These are phyloP conservation scores for Fusarium zealandicum DNA, from an alignment of 2,329 filamentous ascomycete species.

Conservation along the genomic window DNA sequence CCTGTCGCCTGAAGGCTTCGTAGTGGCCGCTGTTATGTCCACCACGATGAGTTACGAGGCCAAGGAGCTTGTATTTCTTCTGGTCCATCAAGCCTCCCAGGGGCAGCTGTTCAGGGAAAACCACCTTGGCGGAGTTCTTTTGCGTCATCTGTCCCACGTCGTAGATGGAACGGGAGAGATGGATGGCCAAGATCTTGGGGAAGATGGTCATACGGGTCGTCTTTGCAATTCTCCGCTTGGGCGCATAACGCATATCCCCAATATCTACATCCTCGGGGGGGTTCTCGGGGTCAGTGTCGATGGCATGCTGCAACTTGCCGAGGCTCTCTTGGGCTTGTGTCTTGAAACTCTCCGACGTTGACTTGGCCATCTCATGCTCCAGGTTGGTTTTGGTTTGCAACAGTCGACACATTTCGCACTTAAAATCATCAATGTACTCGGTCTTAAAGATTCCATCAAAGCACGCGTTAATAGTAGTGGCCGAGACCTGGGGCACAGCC, in stretches of 20 bases:
- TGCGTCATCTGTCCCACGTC: conserved; percentile 77
- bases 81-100: conserved; percentile 81
- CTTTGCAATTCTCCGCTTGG: conserved; percentile 83
- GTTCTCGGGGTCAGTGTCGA: conserved; percentile 83
- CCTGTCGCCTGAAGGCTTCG: conserved; percentile 91
- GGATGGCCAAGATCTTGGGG: conserved; percentile 88
- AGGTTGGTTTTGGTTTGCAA: conserved; percentile 75
- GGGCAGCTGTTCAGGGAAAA: conserved; percentile 86
- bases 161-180: conserved; percentile 93
- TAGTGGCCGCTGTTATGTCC: conserved; percentile 97
- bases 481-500: conserved; percentile 83
- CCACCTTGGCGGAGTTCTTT: conserved; percentile 94
- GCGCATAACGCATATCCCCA: conserved; percentile 76
- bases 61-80: conserved; percentile 83
- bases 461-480: conserved; percentile 83
- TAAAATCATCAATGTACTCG: conserved; percentile 96
- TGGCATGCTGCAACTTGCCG: conserved; percentile 69
- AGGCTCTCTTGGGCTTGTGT: conserved; percentile 65
- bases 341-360: conserved; percentile 60
- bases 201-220: conserved; percentile 88
- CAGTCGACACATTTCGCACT: conserved; percentile 92
- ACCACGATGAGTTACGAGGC: conserved; percentile 91
- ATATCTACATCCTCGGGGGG: conserved; percentile 75
- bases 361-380: conserved; percentile 63
- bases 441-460: conserved; percentile 95